Percentiles rank a stretch among this genome's conserved stretches.
These are phyloP conservation scores for Sugiyamaella lignohabitans DNA, from an alignment of 805 yeast genomes.

Conservation along the genomic window DNA sequence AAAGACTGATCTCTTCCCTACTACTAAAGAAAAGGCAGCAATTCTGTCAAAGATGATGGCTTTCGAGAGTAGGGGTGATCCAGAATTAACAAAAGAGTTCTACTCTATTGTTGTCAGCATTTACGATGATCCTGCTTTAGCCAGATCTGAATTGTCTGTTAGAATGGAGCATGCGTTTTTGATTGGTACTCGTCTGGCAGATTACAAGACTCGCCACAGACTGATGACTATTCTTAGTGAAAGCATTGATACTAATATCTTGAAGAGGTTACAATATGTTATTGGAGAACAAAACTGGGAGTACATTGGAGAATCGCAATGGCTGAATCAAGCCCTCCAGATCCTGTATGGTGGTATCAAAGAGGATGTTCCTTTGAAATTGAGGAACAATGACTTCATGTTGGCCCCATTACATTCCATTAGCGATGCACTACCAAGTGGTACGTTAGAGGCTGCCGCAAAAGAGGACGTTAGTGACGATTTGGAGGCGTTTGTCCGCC, in stretches of 20 bases:
- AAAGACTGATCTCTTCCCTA: conserved; percentile 78
- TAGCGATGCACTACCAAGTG: neutral
- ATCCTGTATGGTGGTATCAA: conserved; percentile 75
- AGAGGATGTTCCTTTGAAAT: conserved; percentile 39
- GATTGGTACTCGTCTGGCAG: conserved; percentile 83
- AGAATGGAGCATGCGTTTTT: conserved; percentile 95
- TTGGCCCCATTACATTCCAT: conserved; percentile 27
- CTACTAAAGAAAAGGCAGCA: conserved; percentile 93
- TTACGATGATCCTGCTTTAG: conserved; percentile 70
- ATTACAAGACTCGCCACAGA: conserved; percentile 63
- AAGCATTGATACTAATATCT: conserved; percentile 70
- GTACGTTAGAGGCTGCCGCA: neutral
- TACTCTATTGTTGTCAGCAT: conserved; percentile 83
- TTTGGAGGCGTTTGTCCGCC: neutral
- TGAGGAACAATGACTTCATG: conserved; percentile 39
- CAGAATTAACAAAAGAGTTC: conserved; percentile 66
- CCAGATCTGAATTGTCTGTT: conserved; percentile 82
- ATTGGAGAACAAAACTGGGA: conserved; percentile 98
- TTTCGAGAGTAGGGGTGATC: conserved; percentile 82
- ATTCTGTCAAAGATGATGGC: conserved; percentile 88
- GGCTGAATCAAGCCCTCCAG: conserved; percentile 92
- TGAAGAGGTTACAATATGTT: conserved; percentile 75
- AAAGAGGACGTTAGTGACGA: neutral
- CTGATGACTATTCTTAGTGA: conserved; percentile 73
- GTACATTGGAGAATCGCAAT: conserved; percentile 80